A percentile compares a stretch with the other conserved stretches of the same genome.
Evolutionary conservation across 306 rosid genomes (phyloP).

Genomic region (Malus orientalis): DNA sequence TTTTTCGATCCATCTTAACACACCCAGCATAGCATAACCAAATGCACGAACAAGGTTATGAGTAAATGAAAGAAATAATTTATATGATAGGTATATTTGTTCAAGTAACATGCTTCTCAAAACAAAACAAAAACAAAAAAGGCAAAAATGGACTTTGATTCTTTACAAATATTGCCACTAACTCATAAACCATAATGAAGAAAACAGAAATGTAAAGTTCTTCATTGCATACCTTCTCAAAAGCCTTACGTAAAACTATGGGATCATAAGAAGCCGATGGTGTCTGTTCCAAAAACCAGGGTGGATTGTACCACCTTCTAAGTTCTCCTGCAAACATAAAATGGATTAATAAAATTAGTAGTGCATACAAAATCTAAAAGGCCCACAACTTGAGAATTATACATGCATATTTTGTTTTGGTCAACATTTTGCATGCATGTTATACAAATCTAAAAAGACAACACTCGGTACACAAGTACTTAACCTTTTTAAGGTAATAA

Average conservation of each 20-base stretch:
- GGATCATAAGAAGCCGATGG: conserved; percentile 80
- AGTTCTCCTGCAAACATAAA: conserved; percentile 52
- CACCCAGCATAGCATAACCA: neutral
- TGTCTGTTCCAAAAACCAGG: conserved; percentile 63
- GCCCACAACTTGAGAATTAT: neutral
- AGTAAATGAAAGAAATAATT: neutral
- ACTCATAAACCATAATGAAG: neutral
- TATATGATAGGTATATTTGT: neutral
- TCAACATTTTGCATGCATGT: neutral
- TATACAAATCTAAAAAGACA: neutral
- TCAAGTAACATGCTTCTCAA: neutral
- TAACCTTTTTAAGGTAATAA: neutral
- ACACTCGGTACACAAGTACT: neutral
- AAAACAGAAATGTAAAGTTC: neutral
- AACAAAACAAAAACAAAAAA: neutral
- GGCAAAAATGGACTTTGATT: neutral
- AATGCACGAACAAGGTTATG: neutral
- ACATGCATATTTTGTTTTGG: neutral
- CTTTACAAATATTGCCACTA: neutral
- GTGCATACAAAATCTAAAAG: neutral
- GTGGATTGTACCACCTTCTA: conserved; percentile 95
- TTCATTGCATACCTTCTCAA: conserved; percentile 61
- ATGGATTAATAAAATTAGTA: neutral
- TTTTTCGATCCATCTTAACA: neutral
- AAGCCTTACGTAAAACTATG: conserved; percentile 51